A percentile compares a stretch with the other conserved stretches of the same genome.
Conservation (phyloP, 192 early-diverging fungal genomes). For the Gonapodya sp. region DNA sequence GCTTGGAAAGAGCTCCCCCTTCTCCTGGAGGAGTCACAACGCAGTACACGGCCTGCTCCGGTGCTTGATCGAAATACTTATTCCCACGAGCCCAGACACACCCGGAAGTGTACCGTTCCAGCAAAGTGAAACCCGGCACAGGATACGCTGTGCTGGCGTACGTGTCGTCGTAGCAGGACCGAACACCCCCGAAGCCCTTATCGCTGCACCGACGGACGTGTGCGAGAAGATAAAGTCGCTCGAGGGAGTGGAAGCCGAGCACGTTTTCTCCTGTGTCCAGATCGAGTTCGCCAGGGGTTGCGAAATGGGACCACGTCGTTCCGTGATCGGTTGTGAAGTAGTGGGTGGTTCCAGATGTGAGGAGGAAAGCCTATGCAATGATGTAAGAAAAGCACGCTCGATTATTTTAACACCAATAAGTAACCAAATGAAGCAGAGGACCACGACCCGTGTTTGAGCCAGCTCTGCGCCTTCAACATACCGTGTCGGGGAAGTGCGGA, state of each 20-base stretch:
- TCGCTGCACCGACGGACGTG: not conserved
- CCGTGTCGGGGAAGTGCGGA: conserved; percentile 50
- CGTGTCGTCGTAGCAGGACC: not conserved
- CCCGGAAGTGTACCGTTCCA: not conserved
- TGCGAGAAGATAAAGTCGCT: not conserved
- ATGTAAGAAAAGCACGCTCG: no score
- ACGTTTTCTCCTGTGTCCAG: not conserved
- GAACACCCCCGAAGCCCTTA: not conserved
- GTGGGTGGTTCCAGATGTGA: conserved; percentile 36
- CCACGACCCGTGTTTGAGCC: no score
- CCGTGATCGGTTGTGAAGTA: conserved; percentile 54
- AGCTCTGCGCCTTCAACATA: no score
- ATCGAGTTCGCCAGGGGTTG: conserved; percentile 29
- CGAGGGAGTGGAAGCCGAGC: not conserved
- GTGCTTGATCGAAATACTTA: not conserved
- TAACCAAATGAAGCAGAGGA: no score
- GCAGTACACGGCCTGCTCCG: not conserved
- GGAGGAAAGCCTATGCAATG: conserved; percentile 41
- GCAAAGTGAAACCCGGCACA: not conserved
- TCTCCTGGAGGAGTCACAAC: not conserved
- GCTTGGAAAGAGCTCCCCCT: not conserved
- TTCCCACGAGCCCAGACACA: conserved; percentile 2
- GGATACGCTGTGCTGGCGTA: not conserved
- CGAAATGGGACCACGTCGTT: conserved; percentile 43
- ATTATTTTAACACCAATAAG: no score